Base-by-base conservation (phyloP, 2,329 filamentous ascomycete genomes). In the Plectosphaerella plurivora region DNA sequence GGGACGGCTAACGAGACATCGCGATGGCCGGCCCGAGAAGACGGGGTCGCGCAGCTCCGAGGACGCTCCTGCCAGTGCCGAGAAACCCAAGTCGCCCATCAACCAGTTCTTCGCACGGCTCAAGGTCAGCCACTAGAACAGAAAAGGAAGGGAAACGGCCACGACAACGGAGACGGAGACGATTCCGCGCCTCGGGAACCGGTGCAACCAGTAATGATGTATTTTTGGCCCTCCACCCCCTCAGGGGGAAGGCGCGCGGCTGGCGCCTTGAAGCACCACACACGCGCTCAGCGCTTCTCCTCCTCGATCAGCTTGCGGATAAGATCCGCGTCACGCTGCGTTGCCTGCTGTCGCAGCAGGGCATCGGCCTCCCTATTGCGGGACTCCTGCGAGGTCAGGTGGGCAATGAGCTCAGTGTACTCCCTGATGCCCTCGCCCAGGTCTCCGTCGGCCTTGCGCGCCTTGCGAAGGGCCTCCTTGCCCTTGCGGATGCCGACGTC, bases 391-490 rank as follows among this genome's bases (percentile, higher is more conserved):
- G 67, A 67, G 20, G 83, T 68, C 35, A 83, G 65, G 52, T 76
- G 71, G 47, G 77, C 60, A 16, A 86, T 73, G 20, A 86, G 68
- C 55, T 81, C 79, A 46, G 76, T 78, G 60, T 83, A 87, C 64
- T 86, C 83, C 50, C 78, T 70, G 28, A 87, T 70, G 5, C 73
- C 83, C 58, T 85, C 81, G 28, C 81, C 81, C 53, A 78, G 77
- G 57, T 78, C 74, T n/a, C 76, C 73, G 1, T 75, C 72, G 28
- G 74, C 72, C 33, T 71, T 69, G 53, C 78, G 72, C 35, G 78
- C 77, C 51, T 66, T 72, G 42, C 76, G 75, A 53, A 87, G 67
- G 14, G 75, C 76, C 18, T 76, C 71, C 45, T 81, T 76, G 2
- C 81, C 84, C 18, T 76, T 76, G 51, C 76, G 71, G 47, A 84